Percentiles rank a stretch among this genome's conserved stretches.
phyloP scores from a whole-genome alignment of 345 rosid genomes.

The Ceriops tagal region DNA sequence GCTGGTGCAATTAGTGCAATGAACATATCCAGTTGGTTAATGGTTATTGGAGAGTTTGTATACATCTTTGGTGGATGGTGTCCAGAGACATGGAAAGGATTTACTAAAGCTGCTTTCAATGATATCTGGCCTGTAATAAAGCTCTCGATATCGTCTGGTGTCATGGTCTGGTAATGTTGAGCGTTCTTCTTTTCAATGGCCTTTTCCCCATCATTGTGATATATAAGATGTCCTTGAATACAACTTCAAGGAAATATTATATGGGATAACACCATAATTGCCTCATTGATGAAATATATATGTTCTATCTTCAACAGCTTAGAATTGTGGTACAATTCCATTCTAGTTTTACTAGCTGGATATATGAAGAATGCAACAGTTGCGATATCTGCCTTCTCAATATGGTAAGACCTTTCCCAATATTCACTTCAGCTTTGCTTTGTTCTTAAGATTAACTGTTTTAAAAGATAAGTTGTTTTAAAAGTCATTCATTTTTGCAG shows the following conservation, averaged over 20 bases:
- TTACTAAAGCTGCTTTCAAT: constrained; percentile 18
- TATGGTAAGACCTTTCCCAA: constrained; percentile 48
- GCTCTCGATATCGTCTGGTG: constrained; percentile 40
- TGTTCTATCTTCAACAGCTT: constrained; percentile 38
- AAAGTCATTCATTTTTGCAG: constrained; percentile 19
- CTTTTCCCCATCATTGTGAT: not conserved
- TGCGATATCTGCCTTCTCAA: constrained; percentile 73
- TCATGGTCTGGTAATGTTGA: constrained; percentile 25
- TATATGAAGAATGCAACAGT: constrained; percentile 55
- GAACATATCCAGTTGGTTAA: constrained; percentile 42
- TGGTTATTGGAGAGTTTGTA: constrained; percentile 41
- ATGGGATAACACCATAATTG: too few species aligned
- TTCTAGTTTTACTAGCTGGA: constrained; percentile 67
- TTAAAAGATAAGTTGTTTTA: too few species aligned
- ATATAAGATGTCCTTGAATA: not conserved
- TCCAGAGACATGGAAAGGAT: constrained; percentile 26
- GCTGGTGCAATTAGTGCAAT: constrained; percentile 52
- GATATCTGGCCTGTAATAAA: constrained; percentile 43
- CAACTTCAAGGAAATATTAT: too few species aligned
- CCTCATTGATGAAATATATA: too few species aligned
- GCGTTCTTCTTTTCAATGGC: not conserved
- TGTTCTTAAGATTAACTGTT: not conserved
- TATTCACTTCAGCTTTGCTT: not conserved
- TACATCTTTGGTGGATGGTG: constrained; percentile 28
- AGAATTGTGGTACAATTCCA: constrained; percentile 70